Evolutionary conservation across 305 asterid genomes (phyloP).

Genomic region (Coffea humblotiana): DNA sequence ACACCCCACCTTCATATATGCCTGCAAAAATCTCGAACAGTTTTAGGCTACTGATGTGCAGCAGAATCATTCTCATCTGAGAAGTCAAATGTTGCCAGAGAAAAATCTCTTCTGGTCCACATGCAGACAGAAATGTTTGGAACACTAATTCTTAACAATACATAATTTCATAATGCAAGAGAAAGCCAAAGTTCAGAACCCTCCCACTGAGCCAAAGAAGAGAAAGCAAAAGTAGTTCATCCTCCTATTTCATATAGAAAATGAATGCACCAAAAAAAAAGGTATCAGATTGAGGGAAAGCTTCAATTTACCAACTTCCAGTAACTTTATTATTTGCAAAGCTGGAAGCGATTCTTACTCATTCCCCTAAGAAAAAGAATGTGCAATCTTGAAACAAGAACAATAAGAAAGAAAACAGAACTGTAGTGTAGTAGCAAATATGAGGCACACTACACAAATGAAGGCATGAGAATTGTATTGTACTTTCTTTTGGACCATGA

Average conservation of each 20-base stretch:
- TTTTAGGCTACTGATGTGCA: background rate
- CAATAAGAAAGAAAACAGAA: background rate
- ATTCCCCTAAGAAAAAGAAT: background rate
- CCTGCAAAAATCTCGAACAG: slow-evolving; percentile 38
- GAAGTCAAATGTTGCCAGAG: background rate
- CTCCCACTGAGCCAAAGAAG: background rate
- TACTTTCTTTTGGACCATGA: slow-evolving; percentile 98
- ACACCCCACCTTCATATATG: slow-evolving; percentile 87
- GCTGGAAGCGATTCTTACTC: background rate
- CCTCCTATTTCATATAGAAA: background rate
- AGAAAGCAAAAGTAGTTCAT: background rate
- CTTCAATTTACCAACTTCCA: background rate
- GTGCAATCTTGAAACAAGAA: background rate
- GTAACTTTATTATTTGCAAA: background rate
- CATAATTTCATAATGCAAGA: background rate
- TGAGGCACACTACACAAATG: background rate
- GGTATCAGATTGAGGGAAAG: background rate
- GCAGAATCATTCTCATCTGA: background rate
- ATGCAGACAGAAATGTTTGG: background rate
- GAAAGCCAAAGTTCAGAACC: background rate
- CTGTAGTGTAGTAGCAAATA: background rate
- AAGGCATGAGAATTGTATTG: slow-evolving; percentile 6
- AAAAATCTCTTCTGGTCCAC: background rate
- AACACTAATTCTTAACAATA: background rate
- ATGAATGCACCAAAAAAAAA: background rate